These are phyloP conservation scores for Tylopilus cervinicoccineus DNA, from an alignment of 768 basidiomycete genomes.

Conservation along the genomic window DNA sequence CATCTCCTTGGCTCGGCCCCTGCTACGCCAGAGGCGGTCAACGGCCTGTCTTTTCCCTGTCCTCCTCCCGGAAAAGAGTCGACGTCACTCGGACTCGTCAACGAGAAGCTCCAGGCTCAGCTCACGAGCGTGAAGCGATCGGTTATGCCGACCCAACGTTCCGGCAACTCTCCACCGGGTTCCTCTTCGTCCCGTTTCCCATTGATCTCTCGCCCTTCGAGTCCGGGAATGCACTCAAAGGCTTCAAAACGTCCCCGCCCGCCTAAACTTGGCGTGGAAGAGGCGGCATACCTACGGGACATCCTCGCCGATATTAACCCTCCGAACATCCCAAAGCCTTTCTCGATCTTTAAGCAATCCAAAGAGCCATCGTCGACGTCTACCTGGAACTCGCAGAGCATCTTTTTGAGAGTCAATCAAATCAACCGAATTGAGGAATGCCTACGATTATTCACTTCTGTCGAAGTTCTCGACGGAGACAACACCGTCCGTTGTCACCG, in stretches of 20 bases:
- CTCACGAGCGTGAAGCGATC: constrained; percentile 27
- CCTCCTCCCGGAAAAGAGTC: constrained; percentile 16
- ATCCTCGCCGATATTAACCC: constrained; percentile 63
- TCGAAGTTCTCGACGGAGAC: constrained; percentile 92
- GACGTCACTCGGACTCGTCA: constrained; percentile 24
- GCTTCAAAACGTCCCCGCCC: constrained; percentile 40
- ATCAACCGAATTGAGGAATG: constrained; percentile 57
- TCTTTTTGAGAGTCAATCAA: constrained; percentile 27
- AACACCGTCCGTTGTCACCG: constrained; percentile 91
- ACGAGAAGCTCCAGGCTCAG: constrained; percentile 24
- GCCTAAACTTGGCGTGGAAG: constrained; percentile 52
- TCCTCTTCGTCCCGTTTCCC: constrained; percentile 21
- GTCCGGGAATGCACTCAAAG: constrained; percentile 34
- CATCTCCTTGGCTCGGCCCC: constrained; percentile 9
- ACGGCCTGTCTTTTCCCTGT: constrained; percentile 1
- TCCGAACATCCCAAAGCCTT: constrained; percentile 39
- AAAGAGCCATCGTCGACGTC: constrained; percentile 22
- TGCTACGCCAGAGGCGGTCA: constrained; percentile 4
- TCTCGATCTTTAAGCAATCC: constrained; percentile 46
- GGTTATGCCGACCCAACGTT: constrained; percentile 16
- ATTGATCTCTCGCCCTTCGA: constrained; percentile 27
- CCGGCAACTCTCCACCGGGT: constrained; percentile 16
- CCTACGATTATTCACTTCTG: constrained; percentile 81
- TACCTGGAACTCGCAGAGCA: constrained; percentile 18
- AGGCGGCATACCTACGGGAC: constrained; percentile 63